phyloP scores from a whole-genome alignment of 1,284 basidiomycete genomes.

The Boletus mariae region DNA sequence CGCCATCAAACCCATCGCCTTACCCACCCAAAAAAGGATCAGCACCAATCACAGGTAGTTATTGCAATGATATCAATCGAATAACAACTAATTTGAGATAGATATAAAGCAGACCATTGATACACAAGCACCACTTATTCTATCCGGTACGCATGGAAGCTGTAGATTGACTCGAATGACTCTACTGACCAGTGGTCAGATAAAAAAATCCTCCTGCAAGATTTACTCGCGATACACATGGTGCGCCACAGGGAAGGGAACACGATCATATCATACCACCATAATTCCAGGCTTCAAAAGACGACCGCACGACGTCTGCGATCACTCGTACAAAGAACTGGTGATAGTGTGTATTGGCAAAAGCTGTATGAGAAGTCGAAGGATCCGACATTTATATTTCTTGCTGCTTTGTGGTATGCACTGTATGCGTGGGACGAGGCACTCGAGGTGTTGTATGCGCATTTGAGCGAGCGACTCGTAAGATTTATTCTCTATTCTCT shows the following conservation, averaged over 20 bases:
- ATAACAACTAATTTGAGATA: neutral
- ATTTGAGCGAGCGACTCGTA: slow-evolving; percentile 44
- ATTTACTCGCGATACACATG: slow-evolving; percentile 42
- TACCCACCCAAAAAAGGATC: neutral
- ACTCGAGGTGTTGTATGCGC: slow-evolving; percentile 45
- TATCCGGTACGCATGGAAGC: slow-evolving; percentile 23
- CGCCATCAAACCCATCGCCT: slow-evolving; percentile 1
- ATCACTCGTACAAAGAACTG: slow-evolving; percentile 36
- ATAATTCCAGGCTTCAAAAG: slow-evolving; percentile 27
- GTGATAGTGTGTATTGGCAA: slow-evolving; percentile 50
- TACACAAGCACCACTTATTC: slow-evolving; percentile 46
- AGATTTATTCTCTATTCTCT: slow-evolving; percentile 4
- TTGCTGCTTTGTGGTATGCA: slow-evolving; percentile 54
- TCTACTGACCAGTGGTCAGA: slow-evolving; percentile 10
- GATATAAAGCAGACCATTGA: slow-evolving; percentile 42
- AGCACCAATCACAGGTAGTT: slow-evolving; percentile 21
- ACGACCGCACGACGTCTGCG: slow-evolving; percentile 36
- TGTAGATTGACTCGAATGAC: neutral
- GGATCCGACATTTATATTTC: slow-evolving; percentile 52
- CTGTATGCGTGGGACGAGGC: slow-evolving; percentile 59
- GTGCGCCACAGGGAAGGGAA: slow-evolving; percentile 33
- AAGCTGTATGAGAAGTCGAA: slow-evolving; percentile 44
- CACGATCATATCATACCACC: slow-evolving; percentile 43
- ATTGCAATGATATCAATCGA: neutral
- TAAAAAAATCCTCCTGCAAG: slow-evolving; percentile 28